Base-by-base conservation (phyloP, 176 grass and related monocot species). In the Panicum miliaceum region DNA sequence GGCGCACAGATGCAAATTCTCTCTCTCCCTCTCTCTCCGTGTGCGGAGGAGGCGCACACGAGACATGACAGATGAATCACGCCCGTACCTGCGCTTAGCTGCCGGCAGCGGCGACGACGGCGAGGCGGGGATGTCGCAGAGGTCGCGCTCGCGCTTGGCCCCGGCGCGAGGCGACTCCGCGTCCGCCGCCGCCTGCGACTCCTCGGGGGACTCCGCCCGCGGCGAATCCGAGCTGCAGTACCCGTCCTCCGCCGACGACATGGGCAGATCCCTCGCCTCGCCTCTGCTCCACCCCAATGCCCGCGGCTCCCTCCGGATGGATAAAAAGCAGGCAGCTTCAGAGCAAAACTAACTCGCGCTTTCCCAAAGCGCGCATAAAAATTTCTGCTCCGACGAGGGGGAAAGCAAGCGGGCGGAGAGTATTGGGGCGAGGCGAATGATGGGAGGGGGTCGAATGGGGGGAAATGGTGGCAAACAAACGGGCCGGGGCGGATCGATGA, bases 1-100 rank as follows among this genome's bases (percentile, higher is more conserved):
- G 71, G 71, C 25, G 68, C 13, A 19, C 68, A 70, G 68, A 25
- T 66, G 64, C 64, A 66, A 37, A 22, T 36, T 43, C 14, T 22
- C 65, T 51, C 46, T 47, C 45, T 12, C 0, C 3, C 43, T 3
- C 48, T 18, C 50, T 50, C 0, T 12, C 19, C 0, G 9, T 5
- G 6, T 0, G 53, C 38, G 22, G 45, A n/a, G 50, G 51, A n/a
- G 0, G 56, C 18, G 15, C 20, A 12, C 43, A 8, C 0, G 25
- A 64, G 27, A 64, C 27, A 1, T 13, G 64, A 41, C 12, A 27
- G 20, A 35, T 5, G 13, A 62, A 10, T 7, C 32, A 64, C 0
- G 41, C 36, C 43, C 23, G 68, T 84, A 99, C 96, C 96, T 99
- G 84, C 93, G 86, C 89, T 96, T 99, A 6, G 92, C 51, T 0